These are phyloP conservation scores for Conticribra guillardii DNA, from an alignment of 108 stramenopile genomes.

Conservation along the genomic window DNA sequence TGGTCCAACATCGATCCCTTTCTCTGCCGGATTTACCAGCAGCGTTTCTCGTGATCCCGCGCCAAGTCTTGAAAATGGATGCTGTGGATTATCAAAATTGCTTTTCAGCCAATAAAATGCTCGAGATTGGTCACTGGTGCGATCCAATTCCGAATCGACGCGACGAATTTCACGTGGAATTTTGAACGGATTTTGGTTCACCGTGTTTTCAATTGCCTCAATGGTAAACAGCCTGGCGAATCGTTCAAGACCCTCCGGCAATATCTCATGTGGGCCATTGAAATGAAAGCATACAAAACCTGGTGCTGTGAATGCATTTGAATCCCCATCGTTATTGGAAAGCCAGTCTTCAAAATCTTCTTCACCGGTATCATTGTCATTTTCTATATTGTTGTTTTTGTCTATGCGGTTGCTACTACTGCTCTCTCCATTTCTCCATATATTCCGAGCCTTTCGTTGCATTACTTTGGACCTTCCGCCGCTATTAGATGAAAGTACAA, in stretches of 20 bases:
- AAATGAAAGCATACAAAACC: slow-evolving; percentile 85
- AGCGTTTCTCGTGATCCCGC: slow-evolving; percentile 68
- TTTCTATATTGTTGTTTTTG: neutral
- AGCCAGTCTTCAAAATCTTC: slow-evolving; percentile 80
- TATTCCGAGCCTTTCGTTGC: slow-evolving; percentile 33
- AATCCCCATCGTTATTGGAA: slow-evolving; percentile 63
- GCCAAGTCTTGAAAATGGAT: slow-evolving; percentile 69
- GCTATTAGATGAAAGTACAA: slow-evolving; percentile 54
- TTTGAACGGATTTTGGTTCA: slow-evolving; percentile 33
- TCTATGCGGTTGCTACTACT: neutral
- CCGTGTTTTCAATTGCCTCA: slow-evolving; percentile 46
- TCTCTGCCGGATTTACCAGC: slow-evolving; percentile 45
- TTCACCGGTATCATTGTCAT: slow-evolving; percentile 3
- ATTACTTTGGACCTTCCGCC: slow-evolving; percentile 22
- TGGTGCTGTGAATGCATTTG: slow-evolving; percentile 75
- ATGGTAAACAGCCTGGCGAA: slow-evolving; percentile 62
- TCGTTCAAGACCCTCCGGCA: slow-evolving; percentile 63
- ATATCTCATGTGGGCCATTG: slow-evolving; percentile 44
- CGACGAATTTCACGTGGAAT: slow-evolving; percentile 69
- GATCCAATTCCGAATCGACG: slow-evolving; percentile 72
- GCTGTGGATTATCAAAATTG: slow-evolving; percentile 60
- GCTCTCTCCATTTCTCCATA: slow-evolving; percentile 55
- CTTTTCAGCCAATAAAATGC: slow-evolving; percentile 66
- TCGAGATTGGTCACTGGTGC: slow-evolving; percentile 47
- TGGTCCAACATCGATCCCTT: slow-evolving; percentile 58